These are phyloP conservation scores for Cynanchum wilfordii DNA, from an alignment of 257 asterid species.

Conservation along the genomic window DNA sequence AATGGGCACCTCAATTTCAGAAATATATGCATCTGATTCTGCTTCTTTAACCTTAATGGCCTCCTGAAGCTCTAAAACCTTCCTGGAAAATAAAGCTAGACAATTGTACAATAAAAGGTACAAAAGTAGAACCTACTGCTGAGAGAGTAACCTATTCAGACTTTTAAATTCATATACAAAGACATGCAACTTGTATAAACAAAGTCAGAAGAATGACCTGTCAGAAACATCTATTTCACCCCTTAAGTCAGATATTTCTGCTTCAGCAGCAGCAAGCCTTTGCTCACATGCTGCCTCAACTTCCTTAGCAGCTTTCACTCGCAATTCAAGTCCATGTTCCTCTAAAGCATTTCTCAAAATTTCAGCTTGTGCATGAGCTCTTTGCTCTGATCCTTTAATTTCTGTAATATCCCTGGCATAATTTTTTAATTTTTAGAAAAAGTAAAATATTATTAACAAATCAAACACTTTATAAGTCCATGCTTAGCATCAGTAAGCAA, in stretches of 20 bases:
- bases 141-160: background rate
- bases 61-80: conserved; percentile 84
- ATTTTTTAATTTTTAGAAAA: background rate
- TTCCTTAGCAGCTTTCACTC: conserved; percentile 94
- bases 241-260: conserved; percentile 72
- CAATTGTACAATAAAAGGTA: background rate
- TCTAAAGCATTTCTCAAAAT: conserved; percentile 66
- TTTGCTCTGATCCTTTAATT: conserved; percentile 71
- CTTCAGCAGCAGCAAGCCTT: conserved; percentile 83
- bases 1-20: conserved; percentile 80
- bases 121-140: background rate
- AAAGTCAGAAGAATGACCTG: conserved; percentile 49
- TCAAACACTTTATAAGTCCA: conserved; percentile 7
- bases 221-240: conserved; percentile 78
- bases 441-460: conserved; percentile 14
- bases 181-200: background rate
- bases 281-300: conserved; percentile 89
- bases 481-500: background rate
- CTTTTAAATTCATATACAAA: background rate
- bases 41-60: conserved; percentile 80
- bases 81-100: conserved; percentile 37
- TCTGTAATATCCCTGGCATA: conserved; percentile 54
- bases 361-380: conserved; percentile 76
- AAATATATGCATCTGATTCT: conserved; percentile 77
- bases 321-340: conserved; percentile 83